Evolutionary conservation across 768 basidiomycete species (phyloP), one percentile per base, ranked within the genome.

Genomic region (Leccinum variicolor): DNA sequence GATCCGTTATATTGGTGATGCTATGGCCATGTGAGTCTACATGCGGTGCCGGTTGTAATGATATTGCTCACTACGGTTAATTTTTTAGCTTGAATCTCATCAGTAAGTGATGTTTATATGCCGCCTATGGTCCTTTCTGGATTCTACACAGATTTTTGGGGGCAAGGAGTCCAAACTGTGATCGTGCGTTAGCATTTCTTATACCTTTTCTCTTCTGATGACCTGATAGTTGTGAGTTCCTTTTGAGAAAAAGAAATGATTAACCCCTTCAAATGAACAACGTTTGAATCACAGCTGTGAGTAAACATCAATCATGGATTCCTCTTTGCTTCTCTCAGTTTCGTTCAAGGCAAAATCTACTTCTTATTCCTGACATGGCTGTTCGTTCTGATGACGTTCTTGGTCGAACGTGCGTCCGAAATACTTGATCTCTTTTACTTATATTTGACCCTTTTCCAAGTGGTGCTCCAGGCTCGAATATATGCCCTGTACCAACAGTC

Each of bases 211-310:
- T 33, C 1, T 49, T 4, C 50, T 64, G 11, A 67, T 21, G 2
- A 41, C 21, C 25, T 26, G 25, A 29, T 23, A 67, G 65, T 65
- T 58, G 62, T 67, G 51, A 21, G 60, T 65, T 23, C 11, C n/a
- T 26, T 8, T 33, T 51, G 19, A 48, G 31, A 10, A 51, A 39
- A n/a, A n/a, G n/a, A n/a, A 45, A 4, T 10, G 43, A 14, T 48
- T 21, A 6, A 31, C 15, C 7, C 6, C 26, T 29, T 13, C 4
- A 43, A 25, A 50, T 28, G 19, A 55, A 14, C n/a, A 23, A 23
- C 7, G 3, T 7, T n/a, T 13, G 15, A 17, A 17, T 34, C 26
- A 50, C 25, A 62, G 56, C 29, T 62, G 56, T 55, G 29, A 54
- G 59, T 34, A 34, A 7, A 29, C 3, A 25, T 39, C 11, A 6